These are phyloP conservation scores for Saturnispora mendoncae DNA, from an alignment of 805 yeast genomes.

Conservation along the genomic window DNA sequence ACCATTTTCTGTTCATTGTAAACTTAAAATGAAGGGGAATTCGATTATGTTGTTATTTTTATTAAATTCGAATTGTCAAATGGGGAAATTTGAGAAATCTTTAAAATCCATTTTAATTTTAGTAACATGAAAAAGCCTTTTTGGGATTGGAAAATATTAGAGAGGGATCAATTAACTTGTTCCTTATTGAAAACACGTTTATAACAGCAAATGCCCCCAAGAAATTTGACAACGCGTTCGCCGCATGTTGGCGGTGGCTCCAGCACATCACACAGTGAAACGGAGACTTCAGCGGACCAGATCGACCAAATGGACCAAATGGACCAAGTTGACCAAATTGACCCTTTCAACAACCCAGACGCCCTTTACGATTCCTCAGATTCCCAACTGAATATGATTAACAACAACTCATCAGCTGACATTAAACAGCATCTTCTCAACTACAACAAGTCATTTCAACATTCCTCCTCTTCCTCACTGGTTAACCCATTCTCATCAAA, in stretches of 20 bases:
- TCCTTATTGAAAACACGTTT: background rate
- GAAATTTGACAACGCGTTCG: conserved; percentile 29
- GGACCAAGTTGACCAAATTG: conserved; percentile 11
- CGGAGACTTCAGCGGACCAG: conserved; percentile 12
- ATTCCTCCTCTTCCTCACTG: conserved; percentile 22
- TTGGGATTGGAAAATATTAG: too few species aligned
- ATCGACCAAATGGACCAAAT: too few species aligned
- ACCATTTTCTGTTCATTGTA: too few species aligned
- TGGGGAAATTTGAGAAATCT: too few species aligned
- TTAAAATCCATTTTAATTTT: too few species aligned
- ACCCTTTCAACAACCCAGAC: conserved; percentile 23
- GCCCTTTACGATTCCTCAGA: conserved; percentile 13
- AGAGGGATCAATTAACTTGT: too few species aligned
- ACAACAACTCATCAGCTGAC: conserved; percentile 13
- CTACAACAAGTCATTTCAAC: conserved; percentile 20
- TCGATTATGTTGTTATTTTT: too few species aligned
- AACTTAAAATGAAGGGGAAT: too few species aligned
- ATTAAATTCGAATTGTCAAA: too few species aligned
- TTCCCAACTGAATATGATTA: conserved; percentile 13
- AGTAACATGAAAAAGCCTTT: too few species aligned
- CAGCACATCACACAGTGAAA: conserved; percentile 21
- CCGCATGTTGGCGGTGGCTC: conserved; percentile 22
- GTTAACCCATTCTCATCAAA: conserved; percentile 27
- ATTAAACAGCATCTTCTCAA: conserved; percentile 18
- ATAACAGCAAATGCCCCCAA: conserved; percentile 27